These are phyloP conservation scores for Sicyos baderoa DNA, from an alignment of 306 rosid genomes.

Conservation along the genomic window DNA sequence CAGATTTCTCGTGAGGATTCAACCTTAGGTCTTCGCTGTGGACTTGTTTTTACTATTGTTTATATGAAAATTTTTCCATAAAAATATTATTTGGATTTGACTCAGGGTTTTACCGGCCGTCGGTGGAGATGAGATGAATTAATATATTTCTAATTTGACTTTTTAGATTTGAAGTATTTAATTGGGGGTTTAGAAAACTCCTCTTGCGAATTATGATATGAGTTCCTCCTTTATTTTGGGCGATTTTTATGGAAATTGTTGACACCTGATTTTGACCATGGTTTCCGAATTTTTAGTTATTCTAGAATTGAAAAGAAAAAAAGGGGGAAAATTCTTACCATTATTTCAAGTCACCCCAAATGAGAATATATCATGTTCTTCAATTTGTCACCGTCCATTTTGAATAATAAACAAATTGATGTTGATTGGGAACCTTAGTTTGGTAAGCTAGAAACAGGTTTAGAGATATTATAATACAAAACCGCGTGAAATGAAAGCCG, in stretches of 20 bases:
- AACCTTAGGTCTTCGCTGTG: constrained; percentile 5
- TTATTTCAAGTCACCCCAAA: no score
- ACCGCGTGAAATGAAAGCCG: constrained; percentile 12
- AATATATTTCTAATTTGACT: constrained; percentile 13
- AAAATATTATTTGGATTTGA: background rate
- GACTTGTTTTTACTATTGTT: constrained; percentile 16
- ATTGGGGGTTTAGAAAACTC: background rate
- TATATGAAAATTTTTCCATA: background rate
- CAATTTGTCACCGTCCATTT: background rate
- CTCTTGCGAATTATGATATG: background rate
- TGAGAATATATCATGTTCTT: no score
- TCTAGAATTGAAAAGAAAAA: background rate
- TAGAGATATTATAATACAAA: background rate
- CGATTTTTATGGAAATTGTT: background rate
- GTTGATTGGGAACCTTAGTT: constrained; percentile 2
- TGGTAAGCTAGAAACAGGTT: background rate
- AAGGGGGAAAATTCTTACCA: background rate
- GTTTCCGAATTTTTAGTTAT: background rate
- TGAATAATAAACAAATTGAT: background rate
- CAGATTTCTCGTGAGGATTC: constrained; percentile 1
- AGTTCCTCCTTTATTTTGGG: constrained; percentile 14
- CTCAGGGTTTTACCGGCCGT: background rate
- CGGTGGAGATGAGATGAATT: constrained; percentile 5
- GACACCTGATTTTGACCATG: constrained; percentile 6
- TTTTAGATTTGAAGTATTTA: background rate